phyloP scores from a whole-genome alignment of 2,329 filamentous ascomycete genomes.

The Scedosporium boydii region DNA sequence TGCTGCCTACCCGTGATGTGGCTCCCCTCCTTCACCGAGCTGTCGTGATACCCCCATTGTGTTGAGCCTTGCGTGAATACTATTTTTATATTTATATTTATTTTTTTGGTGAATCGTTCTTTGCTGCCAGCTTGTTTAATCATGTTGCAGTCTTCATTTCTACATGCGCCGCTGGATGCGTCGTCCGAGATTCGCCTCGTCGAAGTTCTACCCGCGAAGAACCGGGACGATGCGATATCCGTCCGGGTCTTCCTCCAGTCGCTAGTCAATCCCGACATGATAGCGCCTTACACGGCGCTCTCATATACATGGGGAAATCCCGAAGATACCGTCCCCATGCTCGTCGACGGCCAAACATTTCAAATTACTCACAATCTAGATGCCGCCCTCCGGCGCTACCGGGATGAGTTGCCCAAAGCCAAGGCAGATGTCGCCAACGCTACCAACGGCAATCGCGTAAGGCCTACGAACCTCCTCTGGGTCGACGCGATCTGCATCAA shows the following conservation, averaged over 20 bases:
- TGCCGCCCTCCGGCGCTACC: constrained; percentile 16
- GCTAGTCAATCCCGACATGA: neutral
- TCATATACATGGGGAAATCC: constrained; percentile 20
- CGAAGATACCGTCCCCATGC: constrained; percentile 10
- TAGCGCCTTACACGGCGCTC: constrained; percentile 14
- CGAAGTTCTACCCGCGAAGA: constrained; percentile 7
- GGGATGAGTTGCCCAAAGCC: constrained; percentile 11
- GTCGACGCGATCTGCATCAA: constrained; percentile 18
- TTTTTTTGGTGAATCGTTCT: neutral
- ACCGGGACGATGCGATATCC: neutral
- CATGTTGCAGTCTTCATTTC: neutral
- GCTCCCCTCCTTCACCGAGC: neutral
- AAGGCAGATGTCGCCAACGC: neutral
- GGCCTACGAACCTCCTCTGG: constrained; percentile 13
- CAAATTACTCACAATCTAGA: constrained; percentile 18
- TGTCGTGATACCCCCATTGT: neutral
- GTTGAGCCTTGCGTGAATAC: neutral
- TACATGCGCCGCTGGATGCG: neutral
- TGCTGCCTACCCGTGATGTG: neutral
- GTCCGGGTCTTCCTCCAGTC: neutral
- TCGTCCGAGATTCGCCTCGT: constrained; percentile 9
- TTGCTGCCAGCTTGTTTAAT: neutral
- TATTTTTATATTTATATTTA: neutral
- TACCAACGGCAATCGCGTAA: neutral
- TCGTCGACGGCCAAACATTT: constrained; percentile 13